These are phyloP conservation scores for Castanospermum australe DNA, from an alignment of 306 rosid genomes.

Conservation along the genomic window DNA sequence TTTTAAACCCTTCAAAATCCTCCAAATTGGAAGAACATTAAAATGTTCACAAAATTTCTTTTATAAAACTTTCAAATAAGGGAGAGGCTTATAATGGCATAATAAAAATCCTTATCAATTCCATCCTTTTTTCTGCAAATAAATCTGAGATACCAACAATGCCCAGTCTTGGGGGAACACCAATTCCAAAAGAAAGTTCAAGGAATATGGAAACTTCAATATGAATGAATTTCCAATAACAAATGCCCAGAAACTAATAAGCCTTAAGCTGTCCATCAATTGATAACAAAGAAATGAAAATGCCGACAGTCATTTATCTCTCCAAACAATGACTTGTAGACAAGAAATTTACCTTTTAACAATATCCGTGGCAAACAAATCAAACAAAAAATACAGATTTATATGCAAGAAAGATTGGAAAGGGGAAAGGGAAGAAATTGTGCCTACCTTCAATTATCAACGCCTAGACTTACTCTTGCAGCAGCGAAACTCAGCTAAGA, in stretches of 20 bases:
- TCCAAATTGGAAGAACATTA: no score
- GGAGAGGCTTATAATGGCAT: no score
- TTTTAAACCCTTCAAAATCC: no score
- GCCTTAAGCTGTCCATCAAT: not conserved
- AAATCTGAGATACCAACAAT: not conserved
- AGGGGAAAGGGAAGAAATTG: not conserved
- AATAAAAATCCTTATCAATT: not conserved
- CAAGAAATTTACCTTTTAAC: not conserved
- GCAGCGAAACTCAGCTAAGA: slow-evolving; percentile 89
- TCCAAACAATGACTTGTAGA: not conserved
- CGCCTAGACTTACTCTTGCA: slow-evolving; percentile 87
- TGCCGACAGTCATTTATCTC: not conserved
- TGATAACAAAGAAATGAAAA: not conserved
- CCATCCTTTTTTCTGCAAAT: not conserved
- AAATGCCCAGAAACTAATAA: not conserved
- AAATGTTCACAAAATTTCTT: no score
- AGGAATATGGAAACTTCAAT: not conserved
- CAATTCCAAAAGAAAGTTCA: not conserved
- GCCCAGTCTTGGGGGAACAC: not conserved
- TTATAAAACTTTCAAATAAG: no score
- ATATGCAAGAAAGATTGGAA: not conserved
- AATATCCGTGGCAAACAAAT: not conserved
- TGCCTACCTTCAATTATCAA: slow-evolving; percentile 54
- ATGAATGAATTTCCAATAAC: not conserved
- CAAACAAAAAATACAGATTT: not conserved